A percentile compares a stretch with the other conserved stretches of the same genome.
These are phyloP conservation scores for Mortierella sp. DNA, from an alignment of 371 early-diverging fungal species.

Conservation along the genomic window DNA sequence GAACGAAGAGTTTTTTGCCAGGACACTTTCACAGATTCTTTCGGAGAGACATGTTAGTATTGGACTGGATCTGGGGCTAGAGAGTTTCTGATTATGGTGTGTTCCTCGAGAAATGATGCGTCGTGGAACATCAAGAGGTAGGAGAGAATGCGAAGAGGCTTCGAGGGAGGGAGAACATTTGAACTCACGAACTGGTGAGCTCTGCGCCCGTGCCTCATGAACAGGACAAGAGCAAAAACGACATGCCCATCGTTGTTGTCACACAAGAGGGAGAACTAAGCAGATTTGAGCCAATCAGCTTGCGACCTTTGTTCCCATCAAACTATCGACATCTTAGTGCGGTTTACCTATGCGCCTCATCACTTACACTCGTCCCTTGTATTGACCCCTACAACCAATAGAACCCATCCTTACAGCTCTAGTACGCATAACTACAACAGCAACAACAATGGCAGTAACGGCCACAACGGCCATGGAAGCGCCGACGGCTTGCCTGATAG, in stretches of 20 bases:
- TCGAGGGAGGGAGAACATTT: too few relatives aligned
- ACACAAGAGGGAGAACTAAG: background rate
- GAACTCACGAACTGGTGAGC: too few relatives aligned
- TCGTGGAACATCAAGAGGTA: too few relatives aligned
- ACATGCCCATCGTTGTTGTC: background rate
- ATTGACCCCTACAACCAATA: background rate
- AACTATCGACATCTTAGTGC: background rate
- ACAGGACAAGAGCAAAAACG: background rate
- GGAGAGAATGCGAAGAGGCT: too few relatives aligned
- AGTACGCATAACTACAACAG: conserved; percentile 23
- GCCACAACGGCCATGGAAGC: conserved; percentile 17
- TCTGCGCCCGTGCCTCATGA: too few relatives aligned
- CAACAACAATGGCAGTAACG: conserved; percentile 13
- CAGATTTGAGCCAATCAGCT: conserved; percentile 18
- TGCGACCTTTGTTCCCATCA: conserved; percentile 22
- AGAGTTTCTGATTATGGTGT: too few relatives aligned
- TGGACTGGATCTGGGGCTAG: too few relatives aligned
- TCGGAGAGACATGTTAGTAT: too few relatives aligned
- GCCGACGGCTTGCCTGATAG: conserved; percentile 26
- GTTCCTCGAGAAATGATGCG: too few relatives aligned
- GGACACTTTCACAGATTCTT: too few relatives aligned
- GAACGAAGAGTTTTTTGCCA: too few relatives aligned
- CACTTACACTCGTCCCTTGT: background rate
- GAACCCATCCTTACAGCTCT: conserved; percentile 29
- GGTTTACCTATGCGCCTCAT: background rate